A percentile compares a stretch with the other conserved stretches of the same genome.
Conservation (phyloP, 1,284 basidiomycete genomes). For the Moesziomyces sp. region DNA sequence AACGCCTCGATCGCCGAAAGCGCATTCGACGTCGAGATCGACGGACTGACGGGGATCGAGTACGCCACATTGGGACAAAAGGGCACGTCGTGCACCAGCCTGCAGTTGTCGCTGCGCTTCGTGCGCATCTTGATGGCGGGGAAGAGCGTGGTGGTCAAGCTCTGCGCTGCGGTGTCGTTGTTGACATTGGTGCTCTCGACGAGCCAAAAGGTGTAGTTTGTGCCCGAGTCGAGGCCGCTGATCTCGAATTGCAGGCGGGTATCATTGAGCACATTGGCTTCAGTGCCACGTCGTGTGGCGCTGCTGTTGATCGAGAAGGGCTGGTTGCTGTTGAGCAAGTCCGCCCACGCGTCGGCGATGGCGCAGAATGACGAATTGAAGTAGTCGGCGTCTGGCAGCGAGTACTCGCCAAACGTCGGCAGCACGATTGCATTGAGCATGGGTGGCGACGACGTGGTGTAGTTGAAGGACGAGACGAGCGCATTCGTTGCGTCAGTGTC, state of each 20-base stretch:
- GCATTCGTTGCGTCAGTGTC: slow-evolving; percentile 65
- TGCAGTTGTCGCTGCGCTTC: slow-evolving; percentile 64
- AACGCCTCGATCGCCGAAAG: slow-evolving; percentile 62
- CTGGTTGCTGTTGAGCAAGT: slow-evolving; percentile 17
- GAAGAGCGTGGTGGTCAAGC: slow-evolving; percentile 41
- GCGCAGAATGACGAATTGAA: slow-evolving; percentile 67
- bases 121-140: slow-evolving; percentile 66
- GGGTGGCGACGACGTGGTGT: slow-evolving; percentile 44
- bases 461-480: slow-evolving; percentile 65
- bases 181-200: slow-evolving; percentile 48
- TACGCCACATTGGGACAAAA: slow-evolving; percentile 70
- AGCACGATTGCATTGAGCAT: slow-evolving; percentile 59
- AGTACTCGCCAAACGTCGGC: slow-evolving; percentile 48
- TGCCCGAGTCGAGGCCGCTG: slow-evolving; percentile 50
- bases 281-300: slow-evolving; percentile 52
- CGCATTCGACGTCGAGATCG: slow-evolving; percentile 56
- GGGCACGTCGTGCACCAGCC: slow-evolving; percentile 66
- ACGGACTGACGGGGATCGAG: slow-evolving; percentile 67
- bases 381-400: slow-evolving; percentile 54
- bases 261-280: slow-evolving; percentile 36
- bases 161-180: slow-evolving; percentile 23
- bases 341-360: slow-evolving; percentile 48
- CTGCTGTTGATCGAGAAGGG: slow-evolving; percentile 44
- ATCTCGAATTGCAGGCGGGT: slow-evolving; percentile 54
- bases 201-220: slow-evolving; percentile 69